Base-by-base conservation (phyloP, 306 rosid genomes). In the Cucurbita argyrosperma region DNA sequence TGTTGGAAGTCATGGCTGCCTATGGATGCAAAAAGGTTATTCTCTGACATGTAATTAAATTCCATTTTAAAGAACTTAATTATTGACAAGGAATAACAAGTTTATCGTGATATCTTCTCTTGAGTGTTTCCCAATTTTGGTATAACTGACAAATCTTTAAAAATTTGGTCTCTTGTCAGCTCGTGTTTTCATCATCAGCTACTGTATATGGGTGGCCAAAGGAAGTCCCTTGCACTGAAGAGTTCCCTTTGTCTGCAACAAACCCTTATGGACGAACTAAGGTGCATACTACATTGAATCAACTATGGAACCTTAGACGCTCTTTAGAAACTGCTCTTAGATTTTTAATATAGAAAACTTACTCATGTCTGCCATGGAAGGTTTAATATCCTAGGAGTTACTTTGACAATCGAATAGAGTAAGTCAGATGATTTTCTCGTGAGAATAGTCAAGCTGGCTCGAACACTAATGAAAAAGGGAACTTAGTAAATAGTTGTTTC, bases 201-300 rank as follows among this genome's bases (percentile, higher is more conserved):
- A 95, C 99, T 54, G 99, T 95, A 57, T 95, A 95, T 83, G 99
- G 99, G 78, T 91, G 97, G 96, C 97, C 99, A 18, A 91, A 95
- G 92, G 89, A 82, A 83, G 97, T 95, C 78, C 99, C 99, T n/a
- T 95, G 99, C 79, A 95, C 99, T 6, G 99, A 95, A 84, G 99
- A 91, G 80, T 91, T 86, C 68, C 97, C 97, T 55, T 83, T 95
- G 60, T 83, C 76, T 50, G 99, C 96, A 37, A 70, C 77, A 55
- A 95, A 95, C 79, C 99, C 99, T 43, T 95, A 95, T 80, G 99
- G 99, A 63, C 87, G 93, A 79, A 95, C 97, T 54, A 95, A 95
- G 99, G 99, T 89, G 82, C 67, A 49, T 38, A 62, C 14, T 58
- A 26, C 64, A 59, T 59, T 26, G 42, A 60, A 65, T 53, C 7